A percentile compares a stretch with the other conserved stretches of the same genome.
phyloP scores from a whole-genome alignment of 192 early-diverging fungal species.

The Kappamyces sp. region DNA sequence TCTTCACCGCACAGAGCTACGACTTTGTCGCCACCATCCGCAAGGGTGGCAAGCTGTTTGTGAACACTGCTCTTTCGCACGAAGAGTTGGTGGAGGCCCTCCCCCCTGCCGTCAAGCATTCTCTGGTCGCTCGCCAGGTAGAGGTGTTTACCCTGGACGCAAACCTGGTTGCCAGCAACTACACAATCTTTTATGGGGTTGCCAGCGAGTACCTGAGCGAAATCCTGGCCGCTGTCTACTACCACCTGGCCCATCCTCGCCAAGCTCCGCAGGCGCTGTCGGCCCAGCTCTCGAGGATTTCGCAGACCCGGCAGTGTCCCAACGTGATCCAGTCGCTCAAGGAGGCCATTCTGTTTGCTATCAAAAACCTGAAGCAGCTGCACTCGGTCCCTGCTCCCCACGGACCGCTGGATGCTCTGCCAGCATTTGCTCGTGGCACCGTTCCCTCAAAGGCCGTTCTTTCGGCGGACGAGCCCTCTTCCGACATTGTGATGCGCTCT shows the following conservation, averaged over 20 bases:
- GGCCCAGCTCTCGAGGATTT: slow-evolving; percentile 15
- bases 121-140: slow-evolving; percentile 44
- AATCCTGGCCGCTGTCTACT: slow-evolving; percentile 54
- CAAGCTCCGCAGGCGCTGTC: slow-evolving; percentile 20
- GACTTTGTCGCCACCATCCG: slow-evolving; percentile 52
- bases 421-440: slow-evolving; percentile 18
- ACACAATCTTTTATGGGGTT: slow-evolving; percentile 45
- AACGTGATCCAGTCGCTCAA: slow-evolving; percentile 29
- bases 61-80: slow-evolving; percentile 56
- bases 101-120: slow-evolving; percentile 55
- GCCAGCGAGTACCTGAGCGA: slow-evolving; percentile 43
- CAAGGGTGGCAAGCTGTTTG: slow-evolving; percentile 45
- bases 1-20: slow-evolving; percentile 50
- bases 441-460: slow-evolving; percentile 18
- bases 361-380: slow-evolving; percentile 19
- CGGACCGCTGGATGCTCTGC: slow-evolving; percentile 3
- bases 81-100: slow-evolving; percentile 66
- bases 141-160: slow-evolving; percentile 62
- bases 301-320: slow-evolving; percentile 15
- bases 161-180: slow-evolving; percentile 54
- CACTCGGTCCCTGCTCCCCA: neutral
- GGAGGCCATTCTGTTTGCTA: slow-evolving; percentile 29
- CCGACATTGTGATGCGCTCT: slow-evolving; percentile 16
- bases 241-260: slow-evolving; percentile 35
- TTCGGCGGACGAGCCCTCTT: slow-evolving; percentile 34